Evolutionary conservation across 768 basidiomycete species (phyloP).

Genomic region (Sutorius australiensis): DNA sequence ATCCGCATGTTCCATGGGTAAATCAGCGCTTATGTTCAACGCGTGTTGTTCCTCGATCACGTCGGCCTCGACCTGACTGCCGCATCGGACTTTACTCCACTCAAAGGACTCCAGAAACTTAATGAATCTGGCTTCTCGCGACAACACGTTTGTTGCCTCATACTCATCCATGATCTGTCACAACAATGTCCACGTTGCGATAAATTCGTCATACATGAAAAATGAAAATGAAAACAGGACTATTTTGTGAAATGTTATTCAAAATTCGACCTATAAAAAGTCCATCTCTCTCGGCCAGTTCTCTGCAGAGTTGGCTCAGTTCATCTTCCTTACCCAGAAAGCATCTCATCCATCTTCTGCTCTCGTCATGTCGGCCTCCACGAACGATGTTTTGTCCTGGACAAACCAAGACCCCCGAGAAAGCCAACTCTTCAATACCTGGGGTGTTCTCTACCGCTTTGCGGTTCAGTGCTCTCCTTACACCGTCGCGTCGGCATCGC

Average conservation of each 20-base stretch:
- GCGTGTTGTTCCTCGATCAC: constrained; percentile 71
- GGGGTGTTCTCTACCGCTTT: constrained; percentile 80
- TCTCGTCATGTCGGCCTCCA: constrained; percentile 45
- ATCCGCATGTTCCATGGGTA: constrained; percentile 37
- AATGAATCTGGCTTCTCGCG: constrained; percentile 63
- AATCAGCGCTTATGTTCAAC: constrained; percentile 51
- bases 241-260: constrained; percentile 44
- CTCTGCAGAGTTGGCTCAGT: constrained; percentile 23
- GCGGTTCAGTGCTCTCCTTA: constrained; percentile 44
- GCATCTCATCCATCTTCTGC: constrained; percentile 34
- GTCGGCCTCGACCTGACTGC: constrained; percentile 51
- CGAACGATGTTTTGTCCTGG: constrained; percentile 78
- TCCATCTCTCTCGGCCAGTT: constrained; percentile 8
- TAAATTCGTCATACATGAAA: constrained; percentile 51
- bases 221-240: constrained; percentile 36
- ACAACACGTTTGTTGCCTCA: constrained; percentile 67
- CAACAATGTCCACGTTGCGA: constrained; percentile 72
- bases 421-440: constrained; percentile 77
- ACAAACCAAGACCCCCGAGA: constrained; percentile 83
- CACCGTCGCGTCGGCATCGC: constrained; percentile 18
- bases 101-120: constrained; percentile 52
- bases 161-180: constrained; percentile 68
- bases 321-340: constrained; percentile 32
- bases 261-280: constrained; percentile 55
- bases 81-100: constrained; percentile 67